These are phyloP conservation scores for Skeletonema tropicum DNA, from an alignment of 108 stramenopile species.

Conservation along the genomic window DNA sequence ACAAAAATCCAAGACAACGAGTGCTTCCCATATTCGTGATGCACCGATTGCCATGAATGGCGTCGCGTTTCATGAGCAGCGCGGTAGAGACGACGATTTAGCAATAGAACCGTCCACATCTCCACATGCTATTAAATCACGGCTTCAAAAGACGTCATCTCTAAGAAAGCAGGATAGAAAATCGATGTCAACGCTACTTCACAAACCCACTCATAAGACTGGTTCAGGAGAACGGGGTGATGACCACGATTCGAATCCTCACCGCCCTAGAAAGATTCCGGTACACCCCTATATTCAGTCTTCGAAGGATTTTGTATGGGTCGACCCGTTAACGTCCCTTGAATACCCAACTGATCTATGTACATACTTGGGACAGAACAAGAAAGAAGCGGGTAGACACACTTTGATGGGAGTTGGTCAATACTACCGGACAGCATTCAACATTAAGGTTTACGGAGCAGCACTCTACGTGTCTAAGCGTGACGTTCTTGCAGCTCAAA, in stretches of 20 bases:
- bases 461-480: constrained; percentile 83
- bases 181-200: constrained; percentile 22
- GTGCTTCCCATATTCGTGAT: constrained; percentile 48
- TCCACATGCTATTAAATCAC: neutral
- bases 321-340: constrained; percentile 74
- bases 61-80: constrained; percentile 22
- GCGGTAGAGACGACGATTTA: neutral
- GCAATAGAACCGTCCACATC: constrained; percentile 1
- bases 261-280: constrained; percentile 56
- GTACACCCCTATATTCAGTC: constrained; percentile 76
- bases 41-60: constrained; percentile 24
- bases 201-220: constrained; percentile 12
- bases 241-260: constrained; percentile 25
- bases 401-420: constrained; percentile 87
- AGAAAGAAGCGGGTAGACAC: constrained; percentile 77
- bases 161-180: neutral
- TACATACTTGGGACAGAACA: constrained; percentile 70
- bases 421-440: constrained; percentile 76
- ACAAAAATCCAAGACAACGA: constrained; percentile 9
- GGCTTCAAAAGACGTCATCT: neutral
- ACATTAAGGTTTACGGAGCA: constrained; percentile 89
- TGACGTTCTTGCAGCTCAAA: constrained; percentile 77
- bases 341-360: constrained; percentile 77
- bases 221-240: neutral
- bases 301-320: constrained; percentile 73